phyloP scores from a whole-genome alignment of 352 stramenopile species.

The Globisporangium polare region DNA sequence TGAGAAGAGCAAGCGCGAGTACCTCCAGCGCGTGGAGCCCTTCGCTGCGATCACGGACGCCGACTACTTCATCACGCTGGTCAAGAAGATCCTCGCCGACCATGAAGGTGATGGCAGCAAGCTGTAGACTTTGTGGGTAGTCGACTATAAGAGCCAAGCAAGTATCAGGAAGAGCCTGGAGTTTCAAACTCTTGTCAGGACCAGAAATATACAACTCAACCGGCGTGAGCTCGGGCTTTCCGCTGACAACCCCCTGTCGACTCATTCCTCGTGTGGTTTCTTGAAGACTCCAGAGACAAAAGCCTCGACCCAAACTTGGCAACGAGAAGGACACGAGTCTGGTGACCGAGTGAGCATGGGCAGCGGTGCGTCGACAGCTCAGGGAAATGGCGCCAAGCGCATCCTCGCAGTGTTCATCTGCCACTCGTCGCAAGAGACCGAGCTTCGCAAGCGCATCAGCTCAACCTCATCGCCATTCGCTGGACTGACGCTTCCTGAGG shows the following conservation, averaged over 20 bases:
- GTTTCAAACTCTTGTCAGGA: neutral
- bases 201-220: neutral
- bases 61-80: conserved; percentile 67
- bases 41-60: conserved; percentile 76
- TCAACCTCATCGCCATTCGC: neutral
- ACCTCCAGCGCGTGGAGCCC: conserved; percentile 72
- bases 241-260: too few relatives aligned
- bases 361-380: conserved; percentile 20
- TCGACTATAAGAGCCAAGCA: neutral
- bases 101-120: conserved; percentile 7
- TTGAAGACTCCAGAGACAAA: too few relatives aligned
- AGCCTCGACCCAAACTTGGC: too few relatives aligned
- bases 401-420: conserved; percentile 21
- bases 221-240: too few relatives aligned
- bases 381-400: neutral
- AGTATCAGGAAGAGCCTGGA: neutral
- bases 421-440: conserved; percentile 18
- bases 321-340: too few relatives aligned
- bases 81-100: conserved; percentile 27
- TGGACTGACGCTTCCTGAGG: neutral
- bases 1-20: conserved; percentile 39
- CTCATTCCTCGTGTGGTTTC: too few relatives aligned
- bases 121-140: neutral
- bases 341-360: conserved; percentile 14
- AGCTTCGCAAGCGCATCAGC: conserved; percentile 15